Conservation (phyloP, 2,329 filamentous ascomycete genomes). For the Aspergillus melleus region DNA sequence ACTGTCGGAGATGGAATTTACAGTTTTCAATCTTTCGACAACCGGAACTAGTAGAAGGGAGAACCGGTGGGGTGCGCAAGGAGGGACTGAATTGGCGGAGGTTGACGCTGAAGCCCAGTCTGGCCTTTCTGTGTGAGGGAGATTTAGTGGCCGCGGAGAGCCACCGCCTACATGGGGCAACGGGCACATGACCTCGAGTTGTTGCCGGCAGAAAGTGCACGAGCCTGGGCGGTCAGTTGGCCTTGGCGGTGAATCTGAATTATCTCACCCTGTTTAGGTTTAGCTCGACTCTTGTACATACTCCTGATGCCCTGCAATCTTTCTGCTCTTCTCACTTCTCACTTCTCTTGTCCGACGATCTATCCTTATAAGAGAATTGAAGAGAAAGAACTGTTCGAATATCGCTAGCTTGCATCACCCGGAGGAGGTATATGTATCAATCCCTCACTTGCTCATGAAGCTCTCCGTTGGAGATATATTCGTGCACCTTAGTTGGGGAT, state of each 20-base stretch:
- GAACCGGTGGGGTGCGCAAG: background rate
- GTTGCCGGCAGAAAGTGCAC: background rate
- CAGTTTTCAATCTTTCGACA: background rate
- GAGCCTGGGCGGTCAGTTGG: background rate
- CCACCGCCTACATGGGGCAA: background rate
- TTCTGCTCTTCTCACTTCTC: too few relatives aligned
- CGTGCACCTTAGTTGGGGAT: too few relatives aligned
- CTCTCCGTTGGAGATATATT: too few relatives aligned
- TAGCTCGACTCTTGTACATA: too few relatives aligned
- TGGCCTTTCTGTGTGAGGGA: conserved; percentile 24
- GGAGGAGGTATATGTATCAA: too few relatives aligned
- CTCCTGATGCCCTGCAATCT: too few relatives aligned
- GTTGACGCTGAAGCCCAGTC: conserved; percentile 7
- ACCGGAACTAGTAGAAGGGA: background rate
- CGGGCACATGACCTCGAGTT: background rate
- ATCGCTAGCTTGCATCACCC: too few relatives aligned
- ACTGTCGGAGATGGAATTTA: background rate
- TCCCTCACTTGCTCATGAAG: too few relatives aligned
- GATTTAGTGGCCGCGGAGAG: conserved; percentile 22
- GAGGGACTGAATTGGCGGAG: background rate
- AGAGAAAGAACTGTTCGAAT: too few relatives aligned
- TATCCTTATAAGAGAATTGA: too few relatives aligned
- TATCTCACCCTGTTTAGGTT: too few relatives aligned
- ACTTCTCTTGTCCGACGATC: too few relatives aligned
- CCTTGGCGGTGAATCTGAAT: background rate